Evolutionary conservation across 441 rosid genomes (phyloP), one percentile per base, ranked within the genome.

Genomic region (Adansonia grandidieri): DNA sequence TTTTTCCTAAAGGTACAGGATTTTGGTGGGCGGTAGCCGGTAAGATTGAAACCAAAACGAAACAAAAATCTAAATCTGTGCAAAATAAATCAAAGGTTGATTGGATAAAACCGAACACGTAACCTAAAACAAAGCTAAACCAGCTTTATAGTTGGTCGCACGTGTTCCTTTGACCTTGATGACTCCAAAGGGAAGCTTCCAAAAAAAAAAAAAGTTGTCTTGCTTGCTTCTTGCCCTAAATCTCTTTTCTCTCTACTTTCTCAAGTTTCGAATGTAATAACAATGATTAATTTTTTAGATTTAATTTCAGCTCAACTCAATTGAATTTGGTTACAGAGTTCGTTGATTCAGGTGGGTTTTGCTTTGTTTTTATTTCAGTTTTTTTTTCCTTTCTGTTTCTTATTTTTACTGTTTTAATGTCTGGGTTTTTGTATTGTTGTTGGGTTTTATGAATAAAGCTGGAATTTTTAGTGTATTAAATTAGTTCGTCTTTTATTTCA

Each of bases 211-310:
- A 50, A 6, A 24, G 24, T 37, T 3, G 47, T 45, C 54, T 63
- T 19, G 13, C 58, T 57, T 62, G 1, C 76, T 56, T 45, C 78
- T 71, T 28, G 84, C 85, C 84, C 85, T 85, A 82, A 74, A 74
- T 80, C 69, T 78, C 48, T 24, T 56, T 63, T 45, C 22, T 13
- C 57, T 15, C 40, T 60, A 10, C 70, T 48, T 73, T 79, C 73
- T 68, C 76, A 8, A 24, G 62, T 2, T 32, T 54, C 63, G 20
- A 15, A 47, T 56, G 9, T 15, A 50, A 44, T 53, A 50, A 54
- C 54, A 40, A 54, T 71, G 79, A 80, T 82, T 81, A 13, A n/a
- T 2, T 20, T 0, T 53, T 57, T 81, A 76, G 5, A 57, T 54
- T 14, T 74, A 37, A 45, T 54, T 82, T 15, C 58, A 24, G 67